Conservation (phyloP, 495 filamentous ascomycete species). For the Penicillium lividum region DNA sequence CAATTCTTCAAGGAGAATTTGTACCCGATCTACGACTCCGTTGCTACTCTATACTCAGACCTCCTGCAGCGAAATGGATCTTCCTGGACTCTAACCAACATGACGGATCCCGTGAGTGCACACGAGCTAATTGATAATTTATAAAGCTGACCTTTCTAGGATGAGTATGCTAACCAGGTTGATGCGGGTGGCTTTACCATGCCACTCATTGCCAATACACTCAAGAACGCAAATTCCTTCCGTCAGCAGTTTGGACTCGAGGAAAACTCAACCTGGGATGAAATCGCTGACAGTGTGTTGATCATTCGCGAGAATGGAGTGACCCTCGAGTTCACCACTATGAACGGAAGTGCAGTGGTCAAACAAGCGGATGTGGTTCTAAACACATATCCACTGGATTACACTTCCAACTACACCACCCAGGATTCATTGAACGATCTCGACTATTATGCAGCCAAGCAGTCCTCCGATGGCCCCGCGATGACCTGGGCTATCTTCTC, state of each 20-base stretch:
- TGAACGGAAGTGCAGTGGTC: constrained; percentile 63
- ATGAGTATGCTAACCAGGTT: constrained; percentile 73
- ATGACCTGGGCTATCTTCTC: constrained; percentile 71
- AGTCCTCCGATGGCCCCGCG: constrained; percentile 61
- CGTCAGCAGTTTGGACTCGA: constrained; percentile 57
- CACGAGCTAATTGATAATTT: neutral
- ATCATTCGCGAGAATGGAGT: constrained; percentile 60
- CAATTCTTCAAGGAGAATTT: constrained; percentile 51
- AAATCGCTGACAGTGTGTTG: constrained; percentile 54
- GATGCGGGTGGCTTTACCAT: constrained; percentile 75
- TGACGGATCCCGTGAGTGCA: constrained; percentile 69
- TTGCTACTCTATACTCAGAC: constrained; percentile 58
- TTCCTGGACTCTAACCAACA: constrained; percentile 58
- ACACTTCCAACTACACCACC: constrained; percentile 53
- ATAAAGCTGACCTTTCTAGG: constrained; percentile 33
- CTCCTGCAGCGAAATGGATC: constrained; percentile 56
- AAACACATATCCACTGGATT: constrained; percentile 59
- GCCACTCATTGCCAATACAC: constrained; percentile 61
- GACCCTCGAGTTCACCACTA: constrained; percentile 68
- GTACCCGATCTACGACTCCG: constrained; percentile 61
- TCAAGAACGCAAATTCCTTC: constrained; percentile 56
- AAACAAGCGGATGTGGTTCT: constrained; percentile 69
- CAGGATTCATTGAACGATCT: constrained; percentile 55
- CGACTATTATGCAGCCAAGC: constrained; percentile 65
- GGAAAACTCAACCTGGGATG: constrained; percentile 50